Evolutionary conservation across 805 yeast genomes (phyloP), one percentile per base, ranked within the genome.

Genomic region (Teunomyces barrocoloradensis): DNA sequence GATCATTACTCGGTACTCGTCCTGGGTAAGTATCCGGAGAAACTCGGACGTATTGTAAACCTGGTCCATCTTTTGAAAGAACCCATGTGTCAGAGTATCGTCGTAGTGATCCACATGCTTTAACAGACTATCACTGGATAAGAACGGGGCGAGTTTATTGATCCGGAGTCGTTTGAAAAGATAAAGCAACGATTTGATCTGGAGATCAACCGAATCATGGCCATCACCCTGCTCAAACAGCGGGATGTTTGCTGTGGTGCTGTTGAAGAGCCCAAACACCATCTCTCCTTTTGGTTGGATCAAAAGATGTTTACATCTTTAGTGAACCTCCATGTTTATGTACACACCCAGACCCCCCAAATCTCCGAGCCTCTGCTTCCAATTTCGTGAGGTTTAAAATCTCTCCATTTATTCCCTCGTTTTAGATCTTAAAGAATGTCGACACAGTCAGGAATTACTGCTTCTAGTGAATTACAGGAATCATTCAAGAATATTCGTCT

Each of bases 1-100:
- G 15, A 82, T 74, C 47, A 84, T 67, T 10, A 85, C 81, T 21
- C 90, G 69, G 58, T 84, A 82, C 47, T 83, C 84, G 60, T 85
- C 88, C 11, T 65, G 52, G n/a, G 70, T 46, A 37, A 85, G 50
- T 6, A 64, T 52, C 7, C 57, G 51, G 42, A 72, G 70, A 54
- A 85, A 81, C 30, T 60, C 71, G 0, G 52, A 44, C 37, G 71
- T 62, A 59, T 82, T 82, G 58, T 84, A 85, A 53, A 79, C 68
- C 11, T 63, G 51, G 57, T 85, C 90, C 46, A 85, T 65, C 53
- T 79, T 81, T 20, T 50, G 48, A 32, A 39, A 50, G 29, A 18
- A 39, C 25, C 41, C 35, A 29, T 42, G 29, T 6, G 44, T 38
- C 29, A 20, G 36, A 9, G 32, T 36, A 5, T 29, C 36, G 11